phyloP scores from a whole-genome alignment of 306 rosid species.

The Citrullus colocynthis region DNA sequence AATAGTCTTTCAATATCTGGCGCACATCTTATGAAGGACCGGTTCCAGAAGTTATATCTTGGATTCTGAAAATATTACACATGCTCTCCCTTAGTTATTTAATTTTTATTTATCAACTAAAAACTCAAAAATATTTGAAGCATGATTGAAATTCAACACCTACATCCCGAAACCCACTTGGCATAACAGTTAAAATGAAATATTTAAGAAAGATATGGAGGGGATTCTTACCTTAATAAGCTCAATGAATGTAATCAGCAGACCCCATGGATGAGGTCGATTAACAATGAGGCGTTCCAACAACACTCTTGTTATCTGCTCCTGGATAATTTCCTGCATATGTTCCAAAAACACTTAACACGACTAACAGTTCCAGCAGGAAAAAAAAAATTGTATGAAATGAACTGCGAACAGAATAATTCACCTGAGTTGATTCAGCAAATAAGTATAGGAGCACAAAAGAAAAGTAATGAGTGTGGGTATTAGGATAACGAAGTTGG shows the following conservation, averaged over 20 bases:
- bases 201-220: neutral
- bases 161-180: too few relatives aligned
- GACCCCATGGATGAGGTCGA: slow-evolving; percentile 99
- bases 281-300: slow-evolving; percentile 88
- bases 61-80: slow-evolving; percentile 49
- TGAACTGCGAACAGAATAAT: neutral
- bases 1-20: slow-evolving; percentile 93
- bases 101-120: neutral
- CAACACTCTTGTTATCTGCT: slow-evolving; percentile 94
- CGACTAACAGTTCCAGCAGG: neutral
- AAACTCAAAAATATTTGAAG: neutral
- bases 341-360: neutral
- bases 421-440: slow-evolving; percentile 83
- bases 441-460: slow-evolving; percentile 87
- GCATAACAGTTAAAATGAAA: too few relatives aligned
- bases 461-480: slow-evolving; percentile 93
- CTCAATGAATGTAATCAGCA: slow-evolving; percentile 91
- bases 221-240: slow-evolving; percentile 15
- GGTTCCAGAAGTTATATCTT: slow-evolving; percentile 87
- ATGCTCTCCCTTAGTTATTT: neutral
- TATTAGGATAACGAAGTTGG: slow-evolving; percentile 95
- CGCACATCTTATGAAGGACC: slow-evolving; percentile 85
- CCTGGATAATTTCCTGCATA: slow-evolving; percentile 89
- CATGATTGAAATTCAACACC: neutral
- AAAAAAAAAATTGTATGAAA: neutral